Conservation (phyloP, 768 basidiomycete species). For the Boletus reticuloceps region DNA sequence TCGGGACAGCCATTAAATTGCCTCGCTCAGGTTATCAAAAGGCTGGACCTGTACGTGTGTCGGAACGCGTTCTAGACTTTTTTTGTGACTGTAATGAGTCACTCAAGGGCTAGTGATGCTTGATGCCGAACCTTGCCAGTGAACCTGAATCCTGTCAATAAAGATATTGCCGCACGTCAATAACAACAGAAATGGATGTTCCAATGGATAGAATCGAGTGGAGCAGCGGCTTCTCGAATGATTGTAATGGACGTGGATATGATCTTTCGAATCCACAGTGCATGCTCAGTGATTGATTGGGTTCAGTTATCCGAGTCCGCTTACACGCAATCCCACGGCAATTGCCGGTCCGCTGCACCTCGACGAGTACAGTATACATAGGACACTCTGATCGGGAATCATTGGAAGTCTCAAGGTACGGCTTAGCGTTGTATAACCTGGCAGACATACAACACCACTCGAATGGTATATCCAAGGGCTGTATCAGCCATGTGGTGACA, state of each 20-base stretch:
- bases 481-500: too few relatives aligned
- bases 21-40: neutral
- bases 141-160: conserved; percentile 5
- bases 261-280: neutral
- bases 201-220: conserved; percentile 1
- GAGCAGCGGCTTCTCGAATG: neutral
- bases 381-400: too few relatives aligned
- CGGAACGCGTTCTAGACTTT: neutral
- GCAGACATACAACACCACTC: too few relatives aligned
- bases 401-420: too few relatives aligned
- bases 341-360: conserved; percentile 3
- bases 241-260: conserved; percentile 10
- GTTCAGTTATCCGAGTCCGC: neutral
- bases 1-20: conserved; percentile 14
- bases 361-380: too few relatives aligned
- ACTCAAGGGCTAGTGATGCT: neutral
- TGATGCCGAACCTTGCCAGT: neutral
- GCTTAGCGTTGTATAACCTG: too few relatives aligned
- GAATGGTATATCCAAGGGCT: too few relatives aligned
- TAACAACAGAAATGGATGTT: neutral
- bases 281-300: conserved; percentile 1
- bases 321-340: conserved; percentile 7
- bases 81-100: neutral
- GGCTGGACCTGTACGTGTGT: neutral
- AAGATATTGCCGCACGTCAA: neutral